Conservation (phyloP, 2,329 filamentous ascomycete species). For the Zalaria sp. region DNA sequence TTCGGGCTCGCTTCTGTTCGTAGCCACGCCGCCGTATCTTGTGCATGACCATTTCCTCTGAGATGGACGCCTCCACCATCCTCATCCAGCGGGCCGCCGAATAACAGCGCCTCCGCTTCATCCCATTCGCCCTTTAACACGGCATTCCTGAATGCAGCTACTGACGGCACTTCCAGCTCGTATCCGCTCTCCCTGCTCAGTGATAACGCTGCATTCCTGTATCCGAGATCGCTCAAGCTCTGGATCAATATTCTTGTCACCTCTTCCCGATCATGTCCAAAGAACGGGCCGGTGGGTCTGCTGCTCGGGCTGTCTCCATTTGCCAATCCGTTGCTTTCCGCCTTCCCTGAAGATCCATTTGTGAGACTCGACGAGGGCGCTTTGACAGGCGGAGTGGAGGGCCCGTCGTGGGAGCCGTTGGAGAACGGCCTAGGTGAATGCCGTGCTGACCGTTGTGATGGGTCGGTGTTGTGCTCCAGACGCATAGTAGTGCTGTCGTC, state of each 20-base stretch:
- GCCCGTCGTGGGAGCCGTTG: background rate
- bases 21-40: slow-evolving; percentile 7
- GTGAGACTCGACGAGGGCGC: background rate
- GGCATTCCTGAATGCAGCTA: slow-evolving; percentile 71
- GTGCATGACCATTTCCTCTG: slow-evolving; percentile 12
- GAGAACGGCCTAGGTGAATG: background rate
- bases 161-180: slow-evolving; percentile 71
- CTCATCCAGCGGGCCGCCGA: slow-evolving; percentile 31
- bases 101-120: slow-evolving; percentile 70
- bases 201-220: slow-evolving; percentile 58
- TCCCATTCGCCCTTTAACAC: slow-evolving; percentile 70
- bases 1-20: slow-evolving; percentile 9
- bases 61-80: slow-evolving; percentile 28
- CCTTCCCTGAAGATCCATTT: background rate
- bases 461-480: background rate
- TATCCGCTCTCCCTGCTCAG: slow-evolving; percentile 74
- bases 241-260: slow-evolving; percentile 88
- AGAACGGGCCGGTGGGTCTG: slow-evolving; percentile 39
- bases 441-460: background rate
- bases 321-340: background rate
- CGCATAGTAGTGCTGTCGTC: background rate
- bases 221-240: slow-evolving; percentile 77
- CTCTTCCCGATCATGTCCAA: slow-evolving; percentile 82
- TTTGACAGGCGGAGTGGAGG: background rate
- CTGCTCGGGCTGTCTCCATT: background rate